Evolutionary conservation across 2,329 filamentous ascomycete genomes (phyloP).

Genomic region (Trichoderma koningiopsis): DNA sequence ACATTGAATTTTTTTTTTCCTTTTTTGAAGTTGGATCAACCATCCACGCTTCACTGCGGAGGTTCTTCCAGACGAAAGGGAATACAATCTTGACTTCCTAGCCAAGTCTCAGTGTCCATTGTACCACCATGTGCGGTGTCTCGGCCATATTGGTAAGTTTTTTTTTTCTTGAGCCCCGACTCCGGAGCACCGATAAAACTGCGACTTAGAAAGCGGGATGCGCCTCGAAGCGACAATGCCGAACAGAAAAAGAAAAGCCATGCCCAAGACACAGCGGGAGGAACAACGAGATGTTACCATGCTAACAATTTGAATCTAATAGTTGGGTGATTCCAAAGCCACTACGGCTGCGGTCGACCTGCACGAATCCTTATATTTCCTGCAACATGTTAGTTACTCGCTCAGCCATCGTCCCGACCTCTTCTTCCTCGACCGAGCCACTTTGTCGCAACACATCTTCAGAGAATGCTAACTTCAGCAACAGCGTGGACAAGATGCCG

Average conservation of each 20-base stretch:
- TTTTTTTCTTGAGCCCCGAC: neutral
- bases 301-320: neutral
- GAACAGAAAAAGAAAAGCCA: neutral
- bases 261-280: neutral
- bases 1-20: neutral
- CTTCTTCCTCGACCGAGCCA: neutral
- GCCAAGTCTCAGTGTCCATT: neutral
- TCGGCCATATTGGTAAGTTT: neutral
- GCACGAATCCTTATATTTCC: constrained; percentile 12
- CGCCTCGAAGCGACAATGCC: neutral
- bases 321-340: constrained; percentile 19
- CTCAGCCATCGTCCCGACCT: neutral
- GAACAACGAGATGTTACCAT: neutral
- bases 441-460: neutral
- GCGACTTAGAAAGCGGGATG: neutral
- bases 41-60: neutral
- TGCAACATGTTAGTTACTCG: constrained; percentile 16
- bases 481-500: constrained; percentile 53
- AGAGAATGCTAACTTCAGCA: neutral
- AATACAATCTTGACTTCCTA: neutral
- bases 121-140: neutral
- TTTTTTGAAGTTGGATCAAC: neutral
- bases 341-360: constrained; percentile 19
- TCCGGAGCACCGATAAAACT: neutral
- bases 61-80: neutral